Evolutionary conservation across 2,329 filamentous ascomycete species (phyloP).

Genomic region (Verticillium tricorpus): DNA sequence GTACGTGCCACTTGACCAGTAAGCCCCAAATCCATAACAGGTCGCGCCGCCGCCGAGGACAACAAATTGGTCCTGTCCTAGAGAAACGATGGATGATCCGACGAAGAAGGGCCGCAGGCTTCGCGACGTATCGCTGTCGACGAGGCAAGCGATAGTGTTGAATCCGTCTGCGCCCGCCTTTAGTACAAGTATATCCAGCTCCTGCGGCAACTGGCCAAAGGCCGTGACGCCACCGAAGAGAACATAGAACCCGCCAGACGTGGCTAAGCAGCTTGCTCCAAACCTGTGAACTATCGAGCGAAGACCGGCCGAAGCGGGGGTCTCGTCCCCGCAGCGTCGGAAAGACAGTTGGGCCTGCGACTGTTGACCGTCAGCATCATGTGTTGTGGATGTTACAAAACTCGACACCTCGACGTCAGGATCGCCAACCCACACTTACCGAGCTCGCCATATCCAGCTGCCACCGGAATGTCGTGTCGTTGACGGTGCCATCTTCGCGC

Average conservation of each 20-base stretch:
- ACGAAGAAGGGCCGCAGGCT: slow-evolving; percentile 60
- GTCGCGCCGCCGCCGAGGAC: slow-evolving; percentile 78
- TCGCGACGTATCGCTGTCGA: slow-evolving; percentile 17
- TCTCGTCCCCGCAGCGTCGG: neutral
- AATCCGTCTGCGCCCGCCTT: slow-evolving; percentile 15
- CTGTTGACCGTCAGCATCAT: neutral
- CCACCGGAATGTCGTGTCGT: slow-evolving; percentile 64
- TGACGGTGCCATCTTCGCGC: slow-evolving; percentile 55
- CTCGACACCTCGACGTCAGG: neutral
- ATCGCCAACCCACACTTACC: slow-evolving; percentile 23
- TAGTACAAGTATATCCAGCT: slow-evolving; percentile 47
- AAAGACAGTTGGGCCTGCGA: neutral
- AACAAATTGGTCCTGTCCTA: slow-evolving; percentile 46
- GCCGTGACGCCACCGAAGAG: slow-evolving; percentile 40
- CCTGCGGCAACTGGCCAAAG: slow-evolving; percentile 34
- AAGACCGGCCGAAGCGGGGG: neutral
- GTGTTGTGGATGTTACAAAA: neutral
- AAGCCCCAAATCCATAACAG: slow-evolving; percentile 87
- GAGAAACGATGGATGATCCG: slow-evolving; percentile 55
- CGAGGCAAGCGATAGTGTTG: slow-evolving; percentile 34
- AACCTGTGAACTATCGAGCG: slow-evolving; percentile 28
- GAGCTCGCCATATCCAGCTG: slow-evolving; percentile 36
- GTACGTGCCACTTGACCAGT: slow-evolving; percentile 66
- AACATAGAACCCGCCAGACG: slow-evolving; percentile 19
- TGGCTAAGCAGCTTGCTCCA: slow-evolving; percentile 32